These are phyloP conservation scores for Myxozyma mucilagina DNA, from an alignment of 805 yeast genomes.

Conservation along the genomic window DNA sequence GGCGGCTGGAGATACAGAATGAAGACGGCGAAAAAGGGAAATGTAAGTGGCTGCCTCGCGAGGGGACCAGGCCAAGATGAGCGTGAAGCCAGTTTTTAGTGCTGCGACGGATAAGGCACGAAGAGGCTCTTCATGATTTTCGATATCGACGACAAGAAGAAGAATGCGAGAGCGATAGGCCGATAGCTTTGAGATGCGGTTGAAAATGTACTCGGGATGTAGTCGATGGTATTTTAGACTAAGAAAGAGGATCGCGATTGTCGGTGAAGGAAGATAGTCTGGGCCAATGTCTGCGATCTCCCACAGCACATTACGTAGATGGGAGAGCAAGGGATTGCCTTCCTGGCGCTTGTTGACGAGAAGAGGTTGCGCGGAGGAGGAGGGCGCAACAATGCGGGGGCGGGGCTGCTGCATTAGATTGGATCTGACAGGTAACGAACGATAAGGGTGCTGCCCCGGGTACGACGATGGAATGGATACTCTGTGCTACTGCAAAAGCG, in stretches of 20 bases:
- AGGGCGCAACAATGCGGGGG: conserved; percentile 26
- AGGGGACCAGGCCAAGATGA: conserved; percentile 42
- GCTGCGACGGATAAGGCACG: conserved; percentile 41
- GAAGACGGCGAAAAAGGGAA: conserved; percentile 38
- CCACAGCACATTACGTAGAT: conserved; percentile 34
- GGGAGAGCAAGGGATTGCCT: conserved; percentile 34
- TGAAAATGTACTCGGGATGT: conserved; percentile 46
- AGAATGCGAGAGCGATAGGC: conserved; percentile 39
- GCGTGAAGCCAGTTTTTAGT: conserved; percentile 38
- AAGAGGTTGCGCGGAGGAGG: conserved; percentile 15
- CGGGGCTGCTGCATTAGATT: not conserved
- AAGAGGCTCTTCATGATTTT: conserved; percentile 41
- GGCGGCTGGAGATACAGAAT: conserved; percentile 38
- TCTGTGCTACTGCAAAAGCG: too few relatives aligned
- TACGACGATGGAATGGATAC: not conserved
- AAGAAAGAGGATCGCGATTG: conserved; percentile 42
- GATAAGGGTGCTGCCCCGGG: not conserved
- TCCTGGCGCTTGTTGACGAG: conserved; percentile 33
- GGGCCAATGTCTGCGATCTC: conserved; percentile 41
- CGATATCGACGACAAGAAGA: conserved; percentile 44
- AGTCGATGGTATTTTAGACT: conserved; percentile 37
- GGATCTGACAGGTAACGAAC: not conserved
- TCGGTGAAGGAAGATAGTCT: conserved; percentile 42
- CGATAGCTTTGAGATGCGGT: conserved; percentile 42
- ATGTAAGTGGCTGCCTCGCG: conserved; percentile 45